Conservation (phyloP, 2,329 filamentous ascomycete species). For the Fusarium sp. region DNA sequence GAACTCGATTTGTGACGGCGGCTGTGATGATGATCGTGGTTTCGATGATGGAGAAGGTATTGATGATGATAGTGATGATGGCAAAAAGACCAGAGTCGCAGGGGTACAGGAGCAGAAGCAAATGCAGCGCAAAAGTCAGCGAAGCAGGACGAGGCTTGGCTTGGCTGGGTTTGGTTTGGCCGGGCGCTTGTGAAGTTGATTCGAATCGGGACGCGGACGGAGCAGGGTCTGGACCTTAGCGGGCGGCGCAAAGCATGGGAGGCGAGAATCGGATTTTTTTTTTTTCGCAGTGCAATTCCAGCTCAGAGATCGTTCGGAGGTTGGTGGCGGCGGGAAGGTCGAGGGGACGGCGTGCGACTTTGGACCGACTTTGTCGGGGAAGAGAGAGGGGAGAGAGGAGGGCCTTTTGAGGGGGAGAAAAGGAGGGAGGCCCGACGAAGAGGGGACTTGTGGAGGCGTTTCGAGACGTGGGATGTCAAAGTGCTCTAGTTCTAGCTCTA, state of each 20-base stretch:
- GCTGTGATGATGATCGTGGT: not conserved
- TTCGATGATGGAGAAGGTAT: slow-evolving; percentile 3
- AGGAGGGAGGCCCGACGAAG: slow-evolving; percentile 29
- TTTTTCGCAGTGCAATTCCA: slow-evolving; percentile 25
- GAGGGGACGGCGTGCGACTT: slow-evolving; percentile 31
- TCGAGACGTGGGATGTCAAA: slow-evolving; percentile 37
- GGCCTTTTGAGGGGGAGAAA: slow-evolving; percentile 39
- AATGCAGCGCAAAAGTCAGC: slow-evolving; percentile 39
- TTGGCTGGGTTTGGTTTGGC: slow-evolving; percentile 24
- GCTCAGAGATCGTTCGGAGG: slow-evolving; percentile 30
- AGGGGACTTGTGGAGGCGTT: slow-evolving; percentile 42
- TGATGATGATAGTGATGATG: slow-evolving; percentile 20
- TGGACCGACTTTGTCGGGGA: slow-evolving; percentile 27
- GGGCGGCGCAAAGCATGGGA: slow-evolving; percentile 44
- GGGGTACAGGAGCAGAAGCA: slow-evolving; percentile 32
- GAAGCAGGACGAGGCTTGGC: slow-evolving; percentile 41
- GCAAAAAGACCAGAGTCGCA: slow-evolving; percentile 24
- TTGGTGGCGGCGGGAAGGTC: slow-evolving; percentile 37
- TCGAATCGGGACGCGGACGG: slow-evolving; percentile 42
- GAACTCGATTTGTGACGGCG: slow-evolving; percentile 7
- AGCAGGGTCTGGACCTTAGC: slow-evolving; percentile 44
- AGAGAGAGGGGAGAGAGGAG: slow-evolving; percentile 31
- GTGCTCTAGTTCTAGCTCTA: slow-evolving; percentile 19
- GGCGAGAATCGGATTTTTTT: slow-evolving; percentile 42
- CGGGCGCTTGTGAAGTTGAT: slow-evolving; percentile 38